Percentiles rank a stretch among this genome's conserved stretches.
Evolutionary conservation across 139 green algal species (phyloP).

Genomic region (Microglena sp.): DNA sequence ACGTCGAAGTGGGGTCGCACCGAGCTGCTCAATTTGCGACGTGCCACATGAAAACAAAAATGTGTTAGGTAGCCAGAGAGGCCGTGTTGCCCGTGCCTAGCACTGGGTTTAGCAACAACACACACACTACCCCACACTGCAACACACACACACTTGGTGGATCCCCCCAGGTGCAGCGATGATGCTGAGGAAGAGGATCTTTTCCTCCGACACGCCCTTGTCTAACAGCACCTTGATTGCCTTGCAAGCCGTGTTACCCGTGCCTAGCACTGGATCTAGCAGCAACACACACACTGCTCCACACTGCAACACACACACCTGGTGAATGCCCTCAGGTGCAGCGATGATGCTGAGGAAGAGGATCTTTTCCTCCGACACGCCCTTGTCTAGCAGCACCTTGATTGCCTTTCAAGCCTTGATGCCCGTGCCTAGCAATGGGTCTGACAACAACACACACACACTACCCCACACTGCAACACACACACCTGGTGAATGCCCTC

Average conservation of each 20-base stretch:
- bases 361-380: conserved; percentile 79
- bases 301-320: too few species aligned
- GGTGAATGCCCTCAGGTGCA: conserved; percentile 79
- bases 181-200: conserved; percentile 89
- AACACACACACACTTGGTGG: conserved; percentile 27
- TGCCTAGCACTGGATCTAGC: conserved; percentile 90
- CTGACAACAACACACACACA: conserved; percentile 88
- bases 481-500: conserved; percentile 70
- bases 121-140: too few species aligned
- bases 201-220: conserved; percentile 77
- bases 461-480: conserved; percentile 16
- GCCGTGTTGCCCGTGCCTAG: conserved; percentile 82
- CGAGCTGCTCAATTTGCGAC: too few species aligned
- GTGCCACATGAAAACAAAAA: too few species aligned
- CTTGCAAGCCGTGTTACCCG: conserved; percentile 58
- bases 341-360: conserved; percentile 91
- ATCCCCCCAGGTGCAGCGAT: conserved; percentile 87
- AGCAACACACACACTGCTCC: too few species aligned
- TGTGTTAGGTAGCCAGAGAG: conserved; percentile 21
- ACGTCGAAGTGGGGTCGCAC: too few species aligned
- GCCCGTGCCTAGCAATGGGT: conserved; percentile 90
- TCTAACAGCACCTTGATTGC: conserved; percentile 65
- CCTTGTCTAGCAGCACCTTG: conserved; percentile 74
- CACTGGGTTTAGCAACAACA: conserved; percentile 93
- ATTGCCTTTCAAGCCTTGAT: conserved; percentile 64